These are phyloP conservation scores for Rhodotorula sp. DNA, from an alignment of 1,284 basidiomycete species.

Conservation along the genomic window DNA sequence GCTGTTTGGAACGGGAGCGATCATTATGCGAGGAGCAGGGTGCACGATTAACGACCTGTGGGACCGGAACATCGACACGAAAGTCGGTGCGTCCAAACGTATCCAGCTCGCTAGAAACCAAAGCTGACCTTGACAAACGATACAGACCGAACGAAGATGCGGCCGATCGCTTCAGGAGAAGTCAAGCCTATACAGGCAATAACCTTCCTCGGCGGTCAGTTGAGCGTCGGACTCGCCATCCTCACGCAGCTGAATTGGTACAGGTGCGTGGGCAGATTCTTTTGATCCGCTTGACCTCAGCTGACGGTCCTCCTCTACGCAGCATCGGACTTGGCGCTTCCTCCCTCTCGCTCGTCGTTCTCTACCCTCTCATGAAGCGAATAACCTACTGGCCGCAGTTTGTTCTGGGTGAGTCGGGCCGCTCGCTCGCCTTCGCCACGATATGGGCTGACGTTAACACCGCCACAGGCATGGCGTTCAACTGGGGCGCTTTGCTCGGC, in stretches of 20 bases:
- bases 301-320: not conserved
- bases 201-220: conserved; percentile 77
- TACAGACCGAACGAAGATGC: conserved; percentile 62
- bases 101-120: too few species aligned
- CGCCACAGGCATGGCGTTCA: conserved; percentile 78
- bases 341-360: conserved; percentile 77
- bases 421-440: not conserved
- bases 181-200: conserved; percentile 74
- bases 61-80: conserved; percentile 86
- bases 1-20: conserved; percentile 84
- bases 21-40: conserved; percentile 96
- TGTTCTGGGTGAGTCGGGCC: conserved; percentile 68
- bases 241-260: conserved; percentile 92
- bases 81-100: conserved; percentile 67
- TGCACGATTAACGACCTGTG: conserved; percentile 99
- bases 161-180: conserved; percentile 78
- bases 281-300: not conserved
- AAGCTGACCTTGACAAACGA: conserved; percentile 31
- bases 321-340: conserved; percentile 90
- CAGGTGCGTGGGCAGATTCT: conserved; percentile 58
- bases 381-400: conserved; percentile 96
- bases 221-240: conserved; percentile 81
- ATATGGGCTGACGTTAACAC: not conserved
- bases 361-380: conserved; percentile 98
- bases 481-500: conserved; percentile 94